A percentile compares a stretch with the other conserved stretches of the same genome.
These are phyloP conservation scores for Calvatia gigantea DNA, from an alignment of 768 basidiomycete species.

Conservation along the genomic window DNA sequence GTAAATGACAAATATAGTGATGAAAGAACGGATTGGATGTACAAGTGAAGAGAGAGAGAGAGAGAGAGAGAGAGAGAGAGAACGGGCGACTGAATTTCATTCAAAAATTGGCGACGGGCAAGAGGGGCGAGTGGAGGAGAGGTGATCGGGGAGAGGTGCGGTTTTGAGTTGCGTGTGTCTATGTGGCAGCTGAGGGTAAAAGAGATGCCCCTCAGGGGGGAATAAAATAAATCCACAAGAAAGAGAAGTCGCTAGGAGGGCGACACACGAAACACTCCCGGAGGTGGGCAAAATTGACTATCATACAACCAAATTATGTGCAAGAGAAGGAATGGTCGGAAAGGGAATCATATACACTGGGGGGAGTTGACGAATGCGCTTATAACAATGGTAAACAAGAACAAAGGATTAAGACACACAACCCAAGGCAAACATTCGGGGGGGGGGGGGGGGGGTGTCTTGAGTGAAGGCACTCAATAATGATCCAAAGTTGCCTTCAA, in stretches of 20 bases:
- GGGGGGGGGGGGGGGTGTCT: not conserved
- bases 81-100: not conserved
- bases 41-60: not conserved
- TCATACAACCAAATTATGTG: slow-evolving; percentile 2
- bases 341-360: not conserved
- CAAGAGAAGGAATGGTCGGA: not conserved
- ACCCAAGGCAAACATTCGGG: not conserved
- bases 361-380: not conserved
- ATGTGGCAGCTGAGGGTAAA: not conserved
- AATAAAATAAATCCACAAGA: not conserved
- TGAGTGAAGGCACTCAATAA: not conserved
- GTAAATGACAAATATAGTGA: not conserved
- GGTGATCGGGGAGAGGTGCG: too few species aligned
- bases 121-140: not conserved
- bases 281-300: not conserved
- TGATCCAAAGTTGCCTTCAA: not conserved
- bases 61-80: not conserved
- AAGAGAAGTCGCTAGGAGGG: not conserved
- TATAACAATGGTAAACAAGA: not conserved
- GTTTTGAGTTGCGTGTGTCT: not conserved
- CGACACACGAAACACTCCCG: not conserved
- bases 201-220: not conserved
- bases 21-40: not conserved
- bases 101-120: too few species aligned
- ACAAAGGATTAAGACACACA: not conserved